phyloP scores from a whole-genome alignment of 306 rosid species.

The Vicia villosa region DNA sequence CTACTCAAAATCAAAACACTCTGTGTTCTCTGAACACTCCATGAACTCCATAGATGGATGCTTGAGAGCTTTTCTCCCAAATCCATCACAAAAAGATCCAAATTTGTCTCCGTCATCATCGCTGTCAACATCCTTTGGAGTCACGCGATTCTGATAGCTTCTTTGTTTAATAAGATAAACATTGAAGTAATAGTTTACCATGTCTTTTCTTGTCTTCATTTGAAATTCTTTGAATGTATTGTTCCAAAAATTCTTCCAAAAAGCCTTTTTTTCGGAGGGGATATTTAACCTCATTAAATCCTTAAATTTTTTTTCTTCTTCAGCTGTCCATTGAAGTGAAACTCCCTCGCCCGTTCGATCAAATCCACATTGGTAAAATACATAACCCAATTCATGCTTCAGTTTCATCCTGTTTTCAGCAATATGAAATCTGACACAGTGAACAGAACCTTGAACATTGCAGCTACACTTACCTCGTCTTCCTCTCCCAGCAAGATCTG shows the following conservation, averaged over 20 bases:
- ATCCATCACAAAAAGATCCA: conserved; percentile 60
- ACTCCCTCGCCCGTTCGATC: conserved; percentile 84
- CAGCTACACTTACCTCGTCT: conserved; percentile 66
- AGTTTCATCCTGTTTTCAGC: conserved; percentile 77
- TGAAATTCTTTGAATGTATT: conserved; percentile 52
- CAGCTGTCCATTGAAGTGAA: conserved; percentile 77
- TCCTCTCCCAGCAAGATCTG: conserved; percentile 48
- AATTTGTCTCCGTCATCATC: conserved; percentile 84
- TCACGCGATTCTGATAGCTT: conserved; percentile 82
- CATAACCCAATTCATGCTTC: conserved; percentile 68
- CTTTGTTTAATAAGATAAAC: conserved; percentile 67
- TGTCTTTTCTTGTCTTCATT: conserved; percentile 53
- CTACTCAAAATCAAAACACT: conserved; percentile 50
- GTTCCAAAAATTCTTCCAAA: conserved; percentile 51
- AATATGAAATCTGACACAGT: conserved; percentile 80
- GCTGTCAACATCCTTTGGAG: conserved; percentile 64
- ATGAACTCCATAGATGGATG: conserved; percentile 35
- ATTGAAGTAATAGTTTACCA: conserved; percentile 86
- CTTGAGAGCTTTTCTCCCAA: conserved; percentile 52
- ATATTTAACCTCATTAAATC: conserved; percentile 47
- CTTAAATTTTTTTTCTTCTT: conserved; percentile 71
- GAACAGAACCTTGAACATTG: conserved; percentile 59
- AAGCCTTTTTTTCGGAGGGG: conserved; percentile 34
- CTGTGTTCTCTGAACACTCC: conserved; percentile 60
- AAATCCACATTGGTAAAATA: conserved; percentile 71